Base-by-base conservation (phyloP, 1,139 yeast genomes). In the Meyerozyma sp. region DNA sequence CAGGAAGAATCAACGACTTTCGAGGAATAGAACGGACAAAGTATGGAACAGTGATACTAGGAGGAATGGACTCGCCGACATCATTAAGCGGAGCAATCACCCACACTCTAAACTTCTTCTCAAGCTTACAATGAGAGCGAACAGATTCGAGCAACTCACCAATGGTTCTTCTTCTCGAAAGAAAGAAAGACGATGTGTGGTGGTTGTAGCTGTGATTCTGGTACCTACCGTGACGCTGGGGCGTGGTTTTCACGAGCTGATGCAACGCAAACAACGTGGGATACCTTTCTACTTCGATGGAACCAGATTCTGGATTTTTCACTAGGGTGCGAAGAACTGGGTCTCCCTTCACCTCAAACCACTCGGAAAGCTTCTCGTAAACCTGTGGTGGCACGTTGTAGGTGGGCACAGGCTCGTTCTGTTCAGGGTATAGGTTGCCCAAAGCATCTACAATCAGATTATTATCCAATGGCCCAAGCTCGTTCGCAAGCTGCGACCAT, bases 201-300 rank as follows among this genome's bases (percentile, higher is more conserved):
- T 49, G 47, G 35, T 43, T 43, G 21, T 42, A 32, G 23, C 48
- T 18, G 46, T 48, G 32, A 44, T 50, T 16, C 20, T 30, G 34
- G 34, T 30, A 30, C 34, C 34, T 4, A 8, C 34, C 34, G 44
- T 44, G 49, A 45, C 42, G 48, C 35, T 38, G 48, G 29, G 39
- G 49, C 9, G 46, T 40, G 47, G 54, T 55, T 40, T 63, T 65
- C 1, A 70, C 62, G 38, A 83, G 56, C 40, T 74, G 69, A 53
- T 82, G 89, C 4, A 83, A 59, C 14, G 66, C 56, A 46, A 82
- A 78, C 16, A 61, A 57, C 1, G 82, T 75, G 26, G 81, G 82
- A 45, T 66, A 66, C 42, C 74, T 66, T 54, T 84, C 90, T 27
- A 84, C 68, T 14, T 65, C 66, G 32, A 68, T 58, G 9, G 59